phyloP scores from a whole-genome alignment of 2,329 filamentous ascomycete species.

The Ambrosiella xylebori region DNA sequence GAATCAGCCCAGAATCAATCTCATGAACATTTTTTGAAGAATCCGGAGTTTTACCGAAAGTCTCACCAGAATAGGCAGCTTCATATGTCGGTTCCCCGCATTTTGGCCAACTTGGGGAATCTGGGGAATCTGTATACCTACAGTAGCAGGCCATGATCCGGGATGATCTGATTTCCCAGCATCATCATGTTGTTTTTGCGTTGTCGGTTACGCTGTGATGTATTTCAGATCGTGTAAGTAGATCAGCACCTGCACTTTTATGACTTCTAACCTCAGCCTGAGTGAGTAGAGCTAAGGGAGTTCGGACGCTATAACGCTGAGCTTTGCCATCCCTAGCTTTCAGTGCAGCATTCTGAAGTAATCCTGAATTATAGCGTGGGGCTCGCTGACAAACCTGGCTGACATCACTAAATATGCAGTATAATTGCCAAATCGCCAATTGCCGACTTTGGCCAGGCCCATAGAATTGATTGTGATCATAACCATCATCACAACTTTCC shows the following conservation, averaged over 20 bases:
- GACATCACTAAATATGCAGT: neutral
- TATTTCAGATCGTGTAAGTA: neutral
- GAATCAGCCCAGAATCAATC: neutral
- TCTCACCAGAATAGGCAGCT: neutral
- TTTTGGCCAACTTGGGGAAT: neutral
- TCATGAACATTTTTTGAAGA: neutral
- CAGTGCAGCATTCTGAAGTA: neutral
- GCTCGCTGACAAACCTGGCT: neutral
- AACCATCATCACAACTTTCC: neutral
- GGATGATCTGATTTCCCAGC: neutral
- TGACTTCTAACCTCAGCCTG: neutral
- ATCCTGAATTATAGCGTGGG: neutral
- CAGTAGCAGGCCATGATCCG: neutral
- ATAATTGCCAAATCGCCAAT: neutral
- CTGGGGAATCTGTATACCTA: neutral
- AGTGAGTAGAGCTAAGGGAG: neutral
- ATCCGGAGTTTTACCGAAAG: neutral
- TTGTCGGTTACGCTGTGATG: neutral
- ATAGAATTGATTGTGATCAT: neutral
- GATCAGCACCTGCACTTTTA: neutral
- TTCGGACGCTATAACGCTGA: neutral
- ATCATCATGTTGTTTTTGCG: neutral
- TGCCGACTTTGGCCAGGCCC: neutral
- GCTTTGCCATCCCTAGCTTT: neutral
- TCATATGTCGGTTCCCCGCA: neutral